Conservation (phyloP, 2,329 filamentous ascomycete species). For the Epichloe brachyelytri region DNA sequence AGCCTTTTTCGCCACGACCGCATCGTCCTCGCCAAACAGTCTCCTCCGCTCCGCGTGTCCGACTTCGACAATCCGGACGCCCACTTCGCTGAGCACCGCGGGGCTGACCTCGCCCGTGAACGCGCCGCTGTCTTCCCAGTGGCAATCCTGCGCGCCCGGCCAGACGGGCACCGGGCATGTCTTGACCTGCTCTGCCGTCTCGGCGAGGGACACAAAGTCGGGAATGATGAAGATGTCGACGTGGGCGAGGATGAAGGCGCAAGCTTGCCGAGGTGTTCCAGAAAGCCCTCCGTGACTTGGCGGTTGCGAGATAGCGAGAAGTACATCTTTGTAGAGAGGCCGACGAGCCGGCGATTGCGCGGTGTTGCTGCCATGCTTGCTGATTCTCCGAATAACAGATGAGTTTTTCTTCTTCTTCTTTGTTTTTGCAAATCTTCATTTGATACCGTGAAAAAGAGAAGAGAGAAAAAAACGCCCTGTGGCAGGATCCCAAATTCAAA, state of each 20-base stretch:
- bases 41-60: constrained; percentile 68
- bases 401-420: not conserved
- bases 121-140: constrained; percentile 55
- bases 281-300: constrained; percentile 38
- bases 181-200: constrained; percentile 34
- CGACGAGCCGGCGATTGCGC: constrained; percentile 46
- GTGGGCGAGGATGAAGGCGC: constrained; percentile 29
- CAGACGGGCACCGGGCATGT: constrained; percentile 30
- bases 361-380: not conserved
- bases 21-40: constrained; percentile 64
- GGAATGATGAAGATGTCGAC: constrained; percentile 67
- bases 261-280: constrained; percentile 30
- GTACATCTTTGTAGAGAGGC: constrained; percentile 71
- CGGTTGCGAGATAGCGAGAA: constrained; percentile 54
- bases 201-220: constrained; percentile 57
- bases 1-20: constrained; percentile 53
- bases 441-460: no score
- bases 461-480: no score
- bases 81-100: constrained; percentile 49
- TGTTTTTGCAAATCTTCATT: not conserved
- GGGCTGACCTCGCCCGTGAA: constrained; percentile 72
- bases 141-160: constrained; percentile 64
- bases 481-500: no score
- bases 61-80: constrained; percentile 61
- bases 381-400: not conserved